These are phyloP conservation scores for Rutstroemia sydowiana DNA, from an alignment of 2,329 filamentous ascomycete genomes.

Conservation along the genomic window DNA sequence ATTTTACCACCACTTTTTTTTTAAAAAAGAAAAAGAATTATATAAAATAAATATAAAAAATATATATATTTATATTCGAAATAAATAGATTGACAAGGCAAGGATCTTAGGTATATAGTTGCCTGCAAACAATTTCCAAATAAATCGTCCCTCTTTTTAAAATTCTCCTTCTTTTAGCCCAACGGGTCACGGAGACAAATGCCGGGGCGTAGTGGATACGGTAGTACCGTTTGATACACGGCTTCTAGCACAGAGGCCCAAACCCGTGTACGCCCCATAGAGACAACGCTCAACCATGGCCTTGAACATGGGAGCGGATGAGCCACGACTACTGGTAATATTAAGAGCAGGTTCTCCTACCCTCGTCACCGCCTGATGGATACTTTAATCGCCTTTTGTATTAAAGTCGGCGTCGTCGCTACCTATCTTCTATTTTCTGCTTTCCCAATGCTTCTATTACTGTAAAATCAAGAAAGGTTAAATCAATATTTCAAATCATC, in stretches of 20 bases:
- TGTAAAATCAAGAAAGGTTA: background rate
- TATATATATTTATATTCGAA: too few species aligned
- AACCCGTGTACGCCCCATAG: conserved; percentile 8
- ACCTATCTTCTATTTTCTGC: background rate
- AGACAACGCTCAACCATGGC: conserved; percentile 9
- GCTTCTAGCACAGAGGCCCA: conserved; percentile 9
- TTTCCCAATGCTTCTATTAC: background rate
- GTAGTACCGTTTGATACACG: conserved; percentile 18
- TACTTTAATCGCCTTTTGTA: background rate
- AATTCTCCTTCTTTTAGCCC: conserved; percentile 5
- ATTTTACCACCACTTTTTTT: too few species aligned
- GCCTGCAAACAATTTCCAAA: conserved; percentile 13
- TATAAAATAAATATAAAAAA: too few species aligned
- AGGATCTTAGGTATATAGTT: background rate
- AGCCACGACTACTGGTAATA: conserved; percentile 8
- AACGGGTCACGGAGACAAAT: conserved; percentile 19
- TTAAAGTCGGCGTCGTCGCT: conserved; percentile 7
- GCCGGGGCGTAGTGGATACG: conserved; percentile 14
- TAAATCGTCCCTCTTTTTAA: conserved; percentile 2
- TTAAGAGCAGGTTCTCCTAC: conserved; percentile 5
- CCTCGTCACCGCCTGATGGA: conserved; percentile 8
- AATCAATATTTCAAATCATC: too few species aligned
- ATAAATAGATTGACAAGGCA: conserved; percentile 3
- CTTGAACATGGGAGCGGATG: conserved; percentile 10
- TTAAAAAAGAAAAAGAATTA: too few species aligned